A percentile compares a stretch with the other conserved stretches of the same genome.
These are phyloP conservation scores for Singerocomus rubriflavus DNA, from an alignment of 1,284 basidiomycete genomes.

Conservation along the genomic window DNA sequence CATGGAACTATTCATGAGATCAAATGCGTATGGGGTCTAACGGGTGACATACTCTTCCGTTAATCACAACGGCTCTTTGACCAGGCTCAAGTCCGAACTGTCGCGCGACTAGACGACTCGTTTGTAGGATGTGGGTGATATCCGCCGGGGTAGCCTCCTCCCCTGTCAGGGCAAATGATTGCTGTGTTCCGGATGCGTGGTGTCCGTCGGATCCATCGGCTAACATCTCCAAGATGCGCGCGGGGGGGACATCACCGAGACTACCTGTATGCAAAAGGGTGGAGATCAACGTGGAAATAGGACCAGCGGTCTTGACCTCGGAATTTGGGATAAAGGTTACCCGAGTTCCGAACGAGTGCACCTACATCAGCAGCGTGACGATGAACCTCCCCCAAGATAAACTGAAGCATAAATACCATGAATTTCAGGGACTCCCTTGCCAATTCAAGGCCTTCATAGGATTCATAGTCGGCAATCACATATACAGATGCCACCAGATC, in stretches of 20 bases:
- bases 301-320: conserved; percentile 10
- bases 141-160: conserved; percentile 33
- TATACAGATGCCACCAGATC: conserved; percentile 54
- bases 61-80: conserved; percentile 64
- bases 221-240: conserved; percentile 20
- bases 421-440: conserved; percentile 63
- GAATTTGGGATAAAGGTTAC: conserved; percentile 70
- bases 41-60: conserved; percentile 66
- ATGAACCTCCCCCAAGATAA: conserved; percentile 5
- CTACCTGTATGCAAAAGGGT: conserved; percentile 14
- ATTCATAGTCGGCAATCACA: conserved; percentile 81
- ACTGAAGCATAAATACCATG: conserved; percentile 45
- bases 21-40: background rate
- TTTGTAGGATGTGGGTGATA: conserved; percentile 28
- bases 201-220: background rate
- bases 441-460: conserved; percentile 51
- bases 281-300: conserved; percentile 15
- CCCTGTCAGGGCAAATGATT: conserved; percentile 37
- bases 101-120: conserved; percentile 45
- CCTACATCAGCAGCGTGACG: conserved; percentile 32
- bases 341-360: conserved; percentile 43
- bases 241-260: conserved; percentile 15
- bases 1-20: conserved; percentile 8
- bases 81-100: conserved; percentile 58
- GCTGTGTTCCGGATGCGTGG: conserved; percentile 28